Conservation (phyloP, 352 stramenopile species). For the Globisporangium radiosum region DNA sequence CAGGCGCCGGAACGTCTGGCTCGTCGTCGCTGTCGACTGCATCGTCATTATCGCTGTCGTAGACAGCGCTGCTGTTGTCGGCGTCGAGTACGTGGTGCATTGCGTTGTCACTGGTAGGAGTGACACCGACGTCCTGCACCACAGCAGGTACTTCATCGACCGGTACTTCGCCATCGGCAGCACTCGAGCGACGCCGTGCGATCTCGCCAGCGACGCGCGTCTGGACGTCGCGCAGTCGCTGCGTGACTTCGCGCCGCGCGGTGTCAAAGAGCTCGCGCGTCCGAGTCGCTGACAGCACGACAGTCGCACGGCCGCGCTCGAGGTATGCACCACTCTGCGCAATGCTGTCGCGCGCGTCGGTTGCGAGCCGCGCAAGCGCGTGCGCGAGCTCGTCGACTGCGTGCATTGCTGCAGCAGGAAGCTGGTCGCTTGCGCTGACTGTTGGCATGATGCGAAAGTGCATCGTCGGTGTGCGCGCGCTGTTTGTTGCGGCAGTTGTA, state of each 20-base stretch:
- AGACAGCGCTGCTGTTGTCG: neutral
- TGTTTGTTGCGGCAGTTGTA: neutral
- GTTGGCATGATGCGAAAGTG: conserved; percentile 54
- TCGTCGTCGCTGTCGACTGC: neutral
- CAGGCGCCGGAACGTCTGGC: neutral
- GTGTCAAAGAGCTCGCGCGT: conserved; percentile 39
- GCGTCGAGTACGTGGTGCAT: neutral
- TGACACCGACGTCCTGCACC: conserved; percentile 4
- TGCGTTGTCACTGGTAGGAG: neutral
- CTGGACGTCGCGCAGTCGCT: conserved; percentile 34
- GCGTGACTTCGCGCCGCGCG: conserved; percentile 36
- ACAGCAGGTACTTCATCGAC: conserved; percentile 8
- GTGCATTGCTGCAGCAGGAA: conserved; percentile 36
- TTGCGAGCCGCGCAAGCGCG: conserved; percentile 27
- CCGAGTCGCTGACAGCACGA: conserved; percentile 36
- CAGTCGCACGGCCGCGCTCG: conserved; percentile 44
- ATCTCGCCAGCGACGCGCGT: conserved; percentile 36
- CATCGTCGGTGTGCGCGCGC: conserved; percentile 22
- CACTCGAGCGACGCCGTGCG: conserved; percentile 38
- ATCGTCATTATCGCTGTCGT: neutral
- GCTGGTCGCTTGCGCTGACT: conserved; percentile 36
- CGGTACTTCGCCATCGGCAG: neutral
- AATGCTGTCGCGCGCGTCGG: conserved; percentile 19
- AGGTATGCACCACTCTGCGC: conserved; percentile 24
- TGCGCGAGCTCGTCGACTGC: conserved; percentile 43